Evolutionary conservation across 2,329 filamentous ascomycete genomes (phyloP), one percentile per base, ranked within the genome.

Genomic region (Calonectria crousiana): DNA sequence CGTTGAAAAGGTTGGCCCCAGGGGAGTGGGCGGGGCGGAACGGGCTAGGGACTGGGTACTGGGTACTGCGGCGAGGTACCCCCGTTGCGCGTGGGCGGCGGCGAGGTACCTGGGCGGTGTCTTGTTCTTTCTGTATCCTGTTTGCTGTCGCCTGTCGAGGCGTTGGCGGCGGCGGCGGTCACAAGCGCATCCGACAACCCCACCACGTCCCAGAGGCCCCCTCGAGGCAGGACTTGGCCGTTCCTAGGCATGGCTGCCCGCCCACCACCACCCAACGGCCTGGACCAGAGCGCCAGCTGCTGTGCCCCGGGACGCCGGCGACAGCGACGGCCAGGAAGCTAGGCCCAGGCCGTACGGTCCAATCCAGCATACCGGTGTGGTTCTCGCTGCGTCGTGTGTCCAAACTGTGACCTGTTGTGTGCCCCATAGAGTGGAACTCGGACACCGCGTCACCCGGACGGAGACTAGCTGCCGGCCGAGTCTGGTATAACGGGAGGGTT

Each of bases 101-200:
- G 26, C 56, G 66, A 34, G 71, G 60, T 73, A 73, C 71, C 67
- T 73, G 51, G 49, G 36, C 71, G 51, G 44, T 64, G 65, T 73
- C 23, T 9, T 34, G 32, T 2, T 9, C 10, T 2, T 38, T 16
- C 28, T 30, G 52, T 32, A 18, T 30, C 52, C 30, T 56, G 28
- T 20, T n/a, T 20, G 18, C 41, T 44, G 52, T 30, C 52, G 52
- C 30, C 52, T 32, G 52, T 30, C 30, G 18, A 62, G 56, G 56
- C 56, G 56, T 62, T 62, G 56, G 56, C 56, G 56, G 56, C 60
- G 60, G 66, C 60, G 62, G 67, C 71, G 67, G 71, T 73, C 71
- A 73, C 71, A 73, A 73, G 71, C 60, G 66, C 70, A 60, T 53
- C 70, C 56, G 47, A 49, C 62, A 38, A 52, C 52, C 49, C 62